These are phyloP conservation scores for Durusdinium trenchii DNA, from an alignment of 73 alveolate species.

Conservation along the genomic window DNA sequence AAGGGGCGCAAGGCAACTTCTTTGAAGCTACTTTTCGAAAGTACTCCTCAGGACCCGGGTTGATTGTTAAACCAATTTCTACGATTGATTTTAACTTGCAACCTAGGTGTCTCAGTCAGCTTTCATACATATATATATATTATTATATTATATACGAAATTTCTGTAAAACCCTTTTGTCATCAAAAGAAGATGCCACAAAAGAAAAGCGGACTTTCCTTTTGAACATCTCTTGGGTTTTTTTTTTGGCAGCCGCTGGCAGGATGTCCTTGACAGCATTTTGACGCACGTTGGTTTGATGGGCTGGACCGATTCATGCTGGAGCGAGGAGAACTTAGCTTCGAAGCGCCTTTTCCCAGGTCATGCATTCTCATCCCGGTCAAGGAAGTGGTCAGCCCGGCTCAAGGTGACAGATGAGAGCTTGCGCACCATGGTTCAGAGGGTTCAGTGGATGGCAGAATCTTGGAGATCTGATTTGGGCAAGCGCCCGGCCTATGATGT, in stretches of 20 bases:
- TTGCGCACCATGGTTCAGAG: background rate
- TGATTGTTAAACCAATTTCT: no score
- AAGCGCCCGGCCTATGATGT: background rate
- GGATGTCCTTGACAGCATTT: slow-evolving; percentile 15
- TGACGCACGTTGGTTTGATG: background rate
- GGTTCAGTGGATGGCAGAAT: background rate
- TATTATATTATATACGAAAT: no score
- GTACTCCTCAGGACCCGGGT: background rate
- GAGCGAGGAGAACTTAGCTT: slow-evolving; percentile 2
- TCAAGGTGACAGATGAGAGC: slow-evolving; percentile 13
- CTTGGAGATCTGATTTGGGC: background rate
- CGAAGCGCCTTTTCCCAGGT: background rate
- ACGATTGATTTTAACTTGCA: background rate
- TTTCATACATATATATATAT: no score
- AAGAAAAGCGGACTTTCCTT: background rate
- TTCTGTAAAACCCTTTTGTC: no score
- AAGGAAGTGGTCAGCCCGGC: background rate
- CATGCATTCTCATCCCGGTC: background rate
- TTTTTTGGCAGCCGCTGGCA: background rate
- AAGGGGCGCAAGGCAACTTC: background rate
- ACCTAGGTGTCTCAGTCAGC: no score
- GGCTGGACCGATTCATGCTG: background rate
- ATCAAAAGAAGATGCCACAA: no score
- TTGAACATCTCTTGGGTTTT: no score
- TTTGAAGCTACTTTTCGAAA: slow-evolving; percentile 2